phyloP scores from a whole-genome alignment of 371 early-diverging fungal species.

The Blakeslea trispora region DNA sequence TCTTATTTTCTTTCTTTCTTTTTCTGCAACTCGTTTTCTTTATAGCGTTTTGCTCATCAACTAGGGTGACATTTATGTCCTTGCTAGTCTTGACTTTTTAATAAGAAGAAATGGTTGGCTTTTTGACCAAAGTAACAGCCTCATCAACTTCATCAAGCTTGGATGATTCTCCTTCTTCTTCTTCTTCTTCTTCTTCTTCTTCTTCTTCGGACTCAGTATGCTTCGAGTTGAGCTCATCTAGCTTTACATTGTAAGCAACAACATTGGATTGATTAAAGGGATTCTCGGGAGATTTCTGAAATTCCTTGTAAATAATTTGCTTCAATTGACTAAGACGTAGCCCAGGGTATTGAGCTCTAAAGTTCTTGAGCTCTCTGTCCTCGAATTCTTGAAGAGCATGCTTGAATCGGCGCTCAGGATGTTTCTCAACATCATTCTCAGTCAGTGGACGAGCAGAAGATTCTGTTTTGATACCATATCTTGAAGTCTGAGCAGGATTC shows the following conservation, averaged over 20 bases:
- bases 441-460: constrained; percentile 35
- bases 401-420: constrained; percentile 86
- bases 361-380: constrained; percentile 59
- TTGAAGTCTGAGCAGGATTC: not conserved
- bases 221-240: constrained; percentile 51
- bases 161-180: no score
- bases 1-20: not conserved
- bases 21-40: not conserved
- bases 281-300: constrained; percentile 85
- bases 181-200: no score
- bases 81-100: not conserved
- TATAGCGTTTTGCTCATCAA: no score
- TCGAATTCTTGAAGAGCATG: constrained; percentile 75
- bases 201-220: constrained; percentile 11
- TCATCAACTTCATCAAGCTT: no score
- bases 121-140: not conserved
- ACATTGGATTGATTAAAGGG: constrained; percentile 81
- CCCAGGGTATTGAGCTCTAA: constrained; percentile 74
- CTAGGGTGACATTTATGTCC: not conserved
- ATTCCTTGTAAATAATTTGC: constrained; percentile 75
- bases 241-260: constrained; percentile 71
- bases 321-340: constrained; percentile 76
- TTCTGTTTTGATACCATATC: no score
- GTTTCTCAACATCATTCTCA: constrained; percentile 69
- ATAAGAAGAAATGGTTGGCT: not conserved